These are phyloP conservation scores for Venturia carpophila DNA, from an alignment of 2,329 filamentous ascomycete species.

Conservation along the genomic window DNA sequence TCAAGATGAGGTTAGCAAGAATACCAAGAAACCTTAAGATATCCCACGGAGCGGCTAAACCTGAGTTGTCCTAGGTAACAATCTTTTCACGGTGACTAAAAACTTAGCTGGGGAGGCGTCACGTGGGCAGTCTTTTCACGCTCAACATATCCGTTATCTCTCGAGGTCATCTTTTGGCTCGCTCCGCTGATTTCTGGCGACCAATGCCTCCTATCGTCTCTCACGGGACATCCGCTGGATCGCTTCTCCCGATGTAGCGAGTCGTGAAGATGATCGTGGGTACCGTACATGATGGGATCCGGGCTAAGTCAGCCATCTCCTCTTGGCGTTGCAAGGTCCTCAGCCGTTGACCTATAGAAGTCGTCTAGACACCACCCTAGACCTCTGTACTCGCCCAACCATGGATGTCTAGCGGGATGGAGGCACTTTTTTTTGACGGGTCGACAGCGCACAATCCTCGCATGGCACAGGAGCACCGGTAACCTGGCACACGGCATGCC, in stretches of 20 bases:
- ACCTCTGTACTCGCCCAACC: background rate
- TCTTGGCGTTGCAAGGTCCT: slow-evolving; percentile 9
- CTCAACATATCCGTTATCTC: background rate
- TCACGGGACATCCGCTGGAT: background rate
- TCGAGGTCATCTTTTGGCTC: background rate
- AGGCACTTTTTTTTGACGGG: background rate
- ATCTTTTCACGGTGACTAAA: background rate
- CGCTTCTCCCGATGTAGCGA: background rate
- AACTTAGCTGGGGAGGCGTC: background rate
- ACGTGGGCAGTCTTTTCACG: background rate
- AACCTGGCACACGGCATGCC: background rate
- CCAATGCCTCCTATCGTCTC: background rate
- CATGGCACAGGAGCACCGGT: background rate
- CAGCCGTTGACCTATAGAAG: background rate
- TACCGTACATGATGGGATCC: background rate
- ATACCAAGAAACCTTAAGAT: background rate
- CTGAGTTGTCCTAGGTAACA: background rate
- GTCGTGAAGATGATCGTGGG: background rate
- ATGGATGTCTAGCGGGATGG: background rate
- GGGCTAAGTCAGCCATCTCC: slow-evolving; percentile 2
- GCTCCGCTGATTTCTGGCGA: background rate
- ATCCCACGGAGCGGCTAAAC: background rate
- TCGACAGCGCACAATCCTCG: background rate
- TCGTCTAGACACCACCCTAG: background rate
- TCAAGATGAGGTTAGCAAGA: background rate